Conservation (phyloP, 805 yeast genomes). For the Pichia eremophila region DNA sequence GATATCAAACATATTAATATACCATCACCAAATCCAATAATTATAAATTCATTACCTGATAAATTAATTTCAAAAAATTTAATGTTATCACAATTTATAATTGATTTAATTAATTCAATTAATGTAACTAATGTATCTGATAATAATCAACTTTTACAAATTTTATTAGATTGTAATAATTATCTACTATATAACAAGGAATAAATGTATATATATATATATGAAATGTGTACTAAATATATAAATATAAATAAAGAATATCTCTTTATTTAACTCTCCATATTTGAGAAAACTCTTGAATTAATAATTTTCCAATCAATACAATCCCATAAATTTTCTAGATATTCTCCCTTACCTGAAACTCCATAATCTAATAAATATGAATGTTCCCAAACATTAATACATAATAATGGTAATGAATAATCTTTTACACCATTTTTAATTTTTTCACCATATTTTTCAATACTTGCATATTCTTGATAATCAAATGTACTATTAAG, state of each 20-base stretch:
- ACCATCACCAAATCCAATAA: too few species aligned
- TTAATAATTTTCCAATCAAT: conserved; percentile 80
- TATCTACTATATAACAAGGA: conserved; percentile 1
- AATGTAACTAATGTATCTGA: conserved; percentile 25
- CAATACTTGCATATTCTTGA: conserved; percentile 40
- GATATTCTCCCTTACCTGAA: conserved; percentile 61
- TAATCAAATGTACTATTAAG: conserved; percentile 62
- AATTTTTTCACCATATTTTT: conserved; percentile 25
- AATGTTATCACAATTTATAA: conserved; percentile 23
- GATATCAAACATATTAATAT: too few species aligned
- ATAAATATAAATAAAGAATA: too few species aligned
- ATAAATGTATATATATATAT: neutral
- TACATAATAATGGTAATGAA: conserved; percentile 64
- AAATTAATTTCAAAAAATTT: conserved; percentile 9
- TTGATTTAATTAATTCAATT: conserved; percentile 25
- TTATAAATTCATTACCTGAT: too few species aligned
- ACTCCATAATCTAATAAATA: conserved; percentile 79
- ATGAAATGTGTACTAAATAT: too few species aligned
- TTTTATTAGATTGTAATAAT: conserved; percentile 21
- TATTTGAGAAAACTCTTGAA: conserved; percentile 22
- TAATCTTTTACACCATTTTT: conserved; percentile 39
- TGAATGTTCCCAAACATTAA: conserved; percentile 88
- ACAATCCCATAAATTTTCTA: conserved; percentile 67
- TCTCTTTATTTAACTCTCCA: conserved; percentile 5
- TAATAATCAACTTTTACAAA: conserved; percentile 22